Evolutionary conservation across 169 alveolate genomes (phyloP).

Genomic region (Nephromyces sp.): DNA sequence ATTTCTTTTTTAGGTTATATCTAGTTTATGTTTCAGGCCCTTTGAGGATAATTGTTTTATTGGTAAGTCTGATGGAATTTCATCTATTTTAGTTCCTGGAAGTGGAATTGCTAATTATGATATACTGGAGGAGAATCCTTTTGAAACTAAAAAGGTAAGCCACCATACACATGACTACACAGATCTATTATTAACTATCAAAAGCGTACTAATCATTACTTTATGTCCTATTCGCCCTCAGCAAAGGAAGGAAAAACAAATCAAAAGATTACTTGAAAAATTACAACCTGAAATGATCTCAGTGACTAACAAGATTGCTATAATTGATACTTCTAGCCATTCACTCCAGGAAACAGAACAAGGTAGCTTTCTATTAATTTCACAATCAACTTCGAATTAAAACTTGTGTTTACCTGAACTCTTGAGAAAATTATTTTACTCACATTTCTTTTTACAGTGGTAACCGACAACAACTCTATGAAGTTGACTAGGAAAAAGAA

Average conservation of each 20-base stretch:
- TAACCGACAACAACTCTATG: too few species aligned
- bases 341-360: too few species aligned
- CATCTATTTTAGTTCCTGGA: conserved; percentile 78
- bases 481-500: too few species aligned
- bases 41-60: conserved; percentile 78
- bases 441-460: too few species aligned
- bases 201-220: not conserved
- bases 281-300: conserved; percentile 74
- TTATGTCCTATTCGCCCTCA: not conserved
- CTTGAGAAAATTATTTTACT: too few species aligned
- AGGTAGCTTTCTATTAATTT: too few species aligned
- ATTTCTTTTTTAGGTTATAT: conserved; percentile 27
- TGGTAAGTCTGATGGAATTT: conserved; percentile 61
- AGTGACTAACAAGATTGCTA: too few species aligned
- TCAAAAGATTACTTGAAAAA: conserved; percentile 73
- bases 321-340: too few species aligned
- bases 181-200: not conserved
- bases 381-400: too few species aligned
- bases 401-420: too few species aligned
- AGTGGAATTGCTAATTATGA: conserved; percentile 80
- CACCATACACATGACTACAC: not conserved
- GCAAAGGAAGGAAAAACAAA: conserved; percentile 66
- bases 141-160: conserved; percentile 52
- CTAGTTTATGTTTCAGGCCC: conserved; percentile 62
- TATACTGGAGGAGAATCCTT: conserved; percentile 70